These are phyloP conservation scores for Paramecium primaurelia DNA, from an alignment of 73 alveolate species.

Conservation along the genomic window DNA sequence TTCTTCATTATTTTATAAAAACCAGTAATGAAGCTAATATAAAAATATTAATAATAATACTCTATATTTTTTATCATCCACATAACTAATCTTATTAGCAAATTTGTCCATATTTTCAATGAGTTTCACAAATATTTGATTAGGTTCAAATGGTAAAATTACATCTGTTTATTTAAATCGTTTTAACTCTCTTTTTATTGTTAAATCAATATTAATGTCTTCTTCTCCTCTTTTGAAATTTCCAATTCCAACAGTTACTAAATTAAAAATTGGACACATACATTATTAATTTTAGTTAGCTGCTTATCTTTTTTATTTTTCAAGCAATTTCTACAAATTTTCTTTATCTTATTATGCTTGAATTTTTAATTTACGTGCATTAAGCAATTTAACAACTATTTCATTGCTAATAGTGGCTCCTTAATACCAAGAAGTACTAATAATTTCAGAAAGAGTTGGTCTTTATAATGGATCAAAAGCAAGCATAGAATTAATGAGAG, in stretches of 20 bases:
- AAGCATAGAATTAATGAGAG: neutral
- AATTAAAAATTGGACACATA: neutral
- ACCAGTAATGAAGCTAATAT: neutral
- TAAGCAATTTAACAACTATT: neutral
- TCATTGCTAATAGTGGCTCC: neutral
- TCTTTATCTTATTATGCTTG: constrained; percentile 6
- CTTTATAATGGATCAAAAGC: constrained; percentile 45
- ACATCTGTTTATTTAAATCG: neutral
- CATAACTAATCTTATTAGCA: neutral
- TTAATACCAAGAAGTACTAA: neutral
- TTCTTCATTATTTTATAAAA: neutral
- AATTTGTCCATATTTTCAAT: neutral
- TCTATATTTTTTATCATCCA: neutral
- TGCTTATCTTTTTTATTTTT: neutral
- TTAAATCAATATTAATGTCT: neutral
- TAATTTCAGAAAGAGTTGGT: constrained; percentile 23
- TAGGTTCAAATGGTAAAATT: neutral
- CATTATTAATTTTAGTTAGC: neutral
- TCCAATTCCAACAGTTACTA: constrained; percentile 37
- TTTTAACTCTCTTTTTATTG: neutral
- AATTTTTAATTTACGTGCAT: neutral
- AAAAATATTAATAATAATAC: neutral
- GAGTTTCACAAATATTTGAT: neutral
- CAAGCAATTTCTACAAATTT: neutral
- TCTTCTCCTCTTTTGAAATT: constrained; percentile 41